Evolutionary conservation across 371 early-diverging fungal genomes (phyloP).

Genomic region (Cladochytrium tenue): DNA sequence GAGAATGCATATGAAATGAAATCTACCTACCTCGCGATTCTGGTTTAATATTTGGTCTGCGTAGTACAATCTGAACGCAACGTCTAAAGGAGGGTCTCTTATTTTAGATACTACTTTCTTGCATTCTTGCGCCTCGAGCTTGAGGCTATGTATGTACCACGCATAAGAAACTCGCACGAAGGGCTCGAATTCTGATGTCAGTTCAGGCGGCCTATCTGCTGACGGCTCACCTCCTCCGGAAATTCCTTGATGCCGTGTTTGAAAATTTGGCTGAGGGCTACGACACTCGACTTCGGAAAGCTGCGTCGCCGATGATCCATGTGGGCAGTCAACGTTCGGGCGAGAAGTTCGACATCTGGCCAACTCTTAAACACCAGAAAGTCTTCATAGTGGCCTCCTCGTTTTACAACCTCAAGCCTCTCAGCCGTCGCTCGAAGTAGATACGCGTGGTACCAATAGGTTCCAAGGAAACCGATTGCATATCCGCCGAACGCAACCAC

Average conservation of each 20-base stretch:
- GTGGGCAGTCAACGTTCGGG: conserved; percentile 4
- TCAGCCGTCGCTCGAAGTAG: too few relatives aligned
- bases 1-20: neutral
- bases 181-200: neutral
- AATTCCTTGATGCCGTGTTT: conserved; percentile 14
- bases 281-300: neutral
- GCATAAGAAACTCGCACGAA: neutral
- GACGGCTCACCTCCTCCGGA: conserved; percentile 12
- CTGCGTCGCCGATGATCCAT: conserved; percentile 13
- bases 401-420: too few relatives aligned
- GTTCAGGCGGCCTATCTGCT: neutral
- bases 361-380: conserved; percentile 10
- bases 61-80: conserved; percentile 22
- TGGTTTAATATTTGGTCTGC: conserved; percentile 9
- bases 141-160: conserved; percentile 4
- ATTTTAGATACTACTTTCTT: neutral
- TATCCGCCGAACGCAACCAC: neutral
- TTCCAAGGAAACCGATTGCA: too few relatives aligned
- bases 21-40: conserved; percentile 7
- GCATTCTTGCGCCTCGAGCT: neutral
- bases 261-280: conserved; percentile 8
- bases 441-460: too few relatives aligned
- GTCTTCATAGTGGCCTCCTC: neutral
- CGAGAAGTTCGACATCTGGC: conserved; percentile 25
- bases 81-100: conserved; percentile 6